Evolutionary conservation across 2,329 filamentous ascomycete genomes (phyloP).

Genomic region (Penicillium occitanis): DNA sequence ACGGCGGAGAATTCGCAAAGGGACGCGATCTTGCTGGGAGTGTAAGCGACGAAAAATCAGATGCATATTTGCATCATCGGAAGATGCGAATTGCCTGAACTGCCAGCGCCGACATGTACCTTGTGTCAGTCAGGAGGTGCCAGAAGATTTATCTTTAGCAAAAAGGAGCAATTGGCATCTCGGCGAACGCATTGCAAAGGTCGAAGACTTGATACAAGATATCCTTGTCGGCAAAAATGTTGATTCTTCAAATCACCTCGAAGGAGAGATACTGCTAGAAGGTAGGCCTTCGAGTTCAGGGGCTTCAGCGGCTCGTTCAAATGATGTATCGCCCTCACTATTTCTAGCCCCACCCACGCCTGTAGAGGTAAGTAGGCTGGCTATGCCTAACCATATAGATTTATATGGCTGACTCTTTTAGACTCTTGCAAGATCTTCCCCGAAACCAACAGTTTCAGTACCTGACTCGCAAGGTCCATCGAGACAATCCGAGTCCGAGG

Average conservation of each 20-base stretch:
- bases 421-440: neutral
- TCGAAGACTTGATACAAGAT: slow-evolving; percentile 23
- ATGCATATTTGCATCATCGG: slow-evolving; percentile 9
- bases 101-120: slow-evolving; percentile 27
- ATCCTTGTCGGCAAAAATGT: slow-evolving; percentile 16
- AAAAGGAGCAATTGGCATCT: slow-evolving; percentile 21
- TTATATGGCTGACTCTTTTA: neutral
- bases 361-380: neutral
- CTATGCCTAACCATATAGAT: neutral
- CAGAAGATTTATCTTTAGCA: slow-evolving; percentile 24
- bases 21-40: slow-evolving; percentile 19
- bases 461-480: neutral
- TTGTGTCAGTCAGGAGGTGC: slow-evolving; percentile 29
- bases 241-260: neutral
- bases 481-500: neutral
- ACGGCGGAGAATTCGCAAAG: slow-evolving; percentile 22
- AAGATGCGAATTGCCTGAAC: slow-evolving; percentile 23
- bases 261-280: neutral
- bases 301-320: neutral
- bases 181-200: slow-evolving; percentile 22
- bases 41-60: slow-evolving; percentile 16
- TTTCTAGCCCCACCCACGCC: neutral
- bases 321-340: neutral
- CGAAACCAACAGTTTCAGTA: neutral
- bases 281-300: neutral